A percentile compares a stretch with the other conserved stretches of the same genome.
Conservation (phyloP, 208 protist species). For the Herpetomonas tarakana region DNA sequence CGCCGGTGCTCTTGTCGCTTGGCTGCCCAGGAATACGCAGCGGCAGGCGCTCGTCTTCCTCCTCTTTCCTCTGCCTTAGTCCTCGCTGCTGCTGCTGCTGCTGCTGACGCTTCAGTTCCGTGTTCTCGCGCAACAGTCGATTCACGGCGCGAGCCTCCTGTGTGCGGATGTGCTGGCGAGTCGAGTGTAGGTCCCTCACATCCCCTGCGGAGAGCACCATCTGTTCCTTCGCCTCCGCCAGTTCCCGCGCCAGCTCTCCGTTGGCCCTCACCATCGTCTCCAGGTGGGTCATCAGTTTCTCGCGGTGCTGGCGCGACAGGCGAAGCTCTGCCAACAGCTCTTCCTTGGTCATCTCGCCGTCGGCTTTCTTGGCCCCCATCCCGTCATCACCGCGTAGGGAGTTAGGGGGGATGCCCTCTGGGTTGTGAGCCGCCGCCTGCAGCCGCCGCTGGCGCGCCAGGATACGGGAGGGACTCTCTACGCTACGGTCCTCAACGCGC, state of each 20-base stretch:
- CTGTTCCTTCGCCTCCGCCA: slow-evolving; percentile 17
- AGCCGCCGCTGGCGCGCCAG: neutral
- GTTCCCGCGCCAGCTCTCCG: slow-evolving; percentile 8
- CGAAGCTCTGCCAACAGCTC: slow-evolving; percentile 3
- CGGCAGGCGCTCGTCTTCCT: neutral
- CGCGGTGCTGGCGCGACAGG: slow-evolving; percentile 3
- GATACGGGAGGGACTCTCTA: too few species aligned
- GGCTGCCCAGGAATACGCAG: neutral
- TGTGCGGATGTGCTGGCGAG: slow-evolving; percentile 6
- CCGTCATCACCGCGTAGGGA: neutral
- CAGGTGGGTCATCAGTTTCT: neutral
- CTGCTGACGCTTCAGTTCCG: slow-evolving; percentile 7
- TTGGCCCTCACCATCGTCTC: slow-evolving; percentile 14
- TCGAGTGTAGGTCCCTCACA: slow-evolving; percentile 26
- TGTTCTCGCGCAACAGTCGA: slow-evolving; percentile 21
- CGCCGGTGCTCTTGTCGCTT: neutral
- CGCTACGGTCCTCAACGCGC: neutral
- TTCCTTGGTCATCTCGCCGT: neutral
- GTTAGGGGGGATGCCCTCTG: neutral
- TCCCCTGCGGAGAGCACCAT: slow-evolving; percentile 35
- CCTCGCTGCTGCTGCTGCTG: neutral
- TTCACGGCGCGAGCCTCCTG: slow-evolving; percentile 9
- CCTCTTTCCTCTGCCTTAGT: neutral
- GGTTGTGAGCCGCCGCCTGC: neutral
- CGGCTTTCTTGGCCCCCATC: neutral